A percentile compares a stretch with the other conserved stretches of the same genome.
These are phyloP conservation scores for Fusarium floridanum DNA, from an alignment of 2,329 filamentous ascomycete species.

Conservation along the genomic window DNA sequence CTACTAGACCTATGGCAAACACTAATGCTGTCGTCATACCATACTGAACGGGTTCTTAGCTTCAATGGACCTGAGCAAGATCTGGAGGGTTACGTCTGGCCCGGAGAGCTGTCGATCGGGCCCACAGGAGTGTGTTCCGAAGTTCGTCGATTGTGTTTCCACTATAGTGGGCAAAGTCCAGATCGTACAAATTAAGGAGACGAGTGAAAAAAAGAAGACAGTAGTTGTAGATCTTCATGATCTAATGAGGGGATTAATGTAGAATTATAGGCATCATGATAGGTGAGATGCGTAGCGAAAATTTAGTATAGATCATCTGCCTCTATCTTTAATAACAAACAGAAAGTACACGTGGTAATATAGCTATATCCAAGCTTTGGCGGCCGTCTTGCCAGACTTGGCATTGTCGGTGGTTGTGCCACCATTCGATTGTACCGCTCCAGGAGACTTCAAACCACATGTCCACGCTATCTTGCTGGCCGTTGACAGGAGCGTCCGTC, in stretches of 20 bases:
- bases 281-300: not conserved
- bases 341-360: not conserved
- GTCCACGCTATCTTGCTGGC: not conserved
- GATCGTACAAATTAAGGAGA: not conserved
- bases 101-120: not conserved
- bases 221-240: not conserved
- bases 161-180: not conserved
- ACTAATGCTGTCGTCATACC: not conserved
- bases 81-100: slow-evolving; percentile 10
- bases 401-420: not conserved
- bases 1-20: slow-evolving; percentile 15
- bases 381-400: not conserved
- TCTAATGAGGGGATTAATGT: not conserved
- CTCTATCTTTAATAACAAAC: not conserved
- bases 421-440: not conserved
- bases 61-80: slow-evolving; percentile 7
- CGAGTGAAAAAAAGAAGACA: not conserved
- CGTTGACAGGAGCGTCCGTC: not conserved
- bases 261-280: too few relatives aligned
- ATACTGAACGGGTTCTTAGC: not conserved
- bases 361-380: not conserved
- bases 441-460: not conserved
- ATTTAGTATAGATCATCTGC: not conserved
- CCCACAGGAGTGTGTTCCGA: not conserved
- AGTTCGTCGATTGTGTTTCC: not conserved